phyloP scores from a whole-genome alignment of 2,329 filamentous ascomycete species.

The Ophiosphaerella herpotricha region DNA sequence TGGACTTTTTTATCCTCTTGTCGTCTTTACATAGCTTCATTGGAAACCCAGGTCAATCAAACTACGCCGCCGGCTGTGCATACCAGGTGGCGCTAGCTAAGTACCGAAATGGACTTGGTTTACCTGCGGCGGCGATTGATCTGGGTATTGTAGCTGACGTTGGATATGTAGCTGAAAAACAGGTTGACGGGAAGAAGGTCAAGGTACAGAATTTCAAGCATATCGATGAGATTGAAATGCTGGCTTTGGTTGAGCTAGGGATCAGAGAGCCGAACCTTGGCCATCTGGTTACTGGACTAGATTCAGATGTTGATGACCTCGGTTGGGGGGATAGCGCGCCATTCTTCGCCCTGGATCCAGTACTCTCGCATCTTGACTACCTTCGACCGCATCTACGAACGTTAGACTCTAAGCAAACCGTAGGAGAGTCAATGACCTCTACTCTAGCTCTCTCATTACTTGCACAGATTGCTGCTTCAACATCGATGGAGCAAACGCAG shows the following conservation, averaged over 20 bases:
- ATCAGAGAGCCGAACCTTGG: conserved; percentile 8
- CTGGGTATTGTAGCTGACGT: conserved; percentile 19
- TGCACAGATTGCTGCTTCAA: conserved; percentile 3
- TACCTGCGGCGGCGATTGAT: conserved; percentile 12
- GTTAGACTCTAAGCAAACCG: neutral
- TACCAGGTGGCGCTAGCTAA: conserved; percentile 27
- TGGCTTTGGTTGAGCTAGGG: conserved; percentile 12
- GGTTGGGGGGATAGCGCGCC: neutral
- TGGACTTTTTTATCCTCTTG: conserved; percentile 30
- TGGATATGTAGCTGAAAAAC: conserved; percentile 22
- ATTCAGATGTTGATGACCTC: conserved; percentile 1
- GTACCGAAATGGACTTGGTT: conserved; percentile 8
- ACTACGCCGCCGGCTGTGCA: conserved; percentile 30
- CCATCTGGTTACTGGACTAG: conserved; percentile 11
- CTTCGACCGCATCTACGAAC: conserved; percentile 11
- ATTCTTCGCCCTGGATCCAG: conserved; percentile 11
- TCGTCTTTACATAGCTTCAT: conserved; percentile 23
- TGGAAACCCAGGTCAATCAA: conserved; percentile 26
- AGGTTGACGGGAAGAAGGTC: conserved; percentile 2
- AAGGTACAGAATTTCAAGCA: conserved; percentile 13
- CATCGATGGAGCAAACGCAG: neutral
- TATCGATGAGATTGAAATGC: conserved; percentile 11
- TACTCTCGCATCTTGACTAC: conserved; percentile 11
- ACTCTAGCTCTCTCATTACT: neutral
- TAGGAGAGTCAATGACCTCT: neutral